A percentile compares a stretch with the other conserved stretches of the same genome.
These are phyloP conservation scores for Grosmannia clavigera DNA, from an alignment of 2,329 filamentous ascomycete species.

Conservation along the genomic window DNA sequence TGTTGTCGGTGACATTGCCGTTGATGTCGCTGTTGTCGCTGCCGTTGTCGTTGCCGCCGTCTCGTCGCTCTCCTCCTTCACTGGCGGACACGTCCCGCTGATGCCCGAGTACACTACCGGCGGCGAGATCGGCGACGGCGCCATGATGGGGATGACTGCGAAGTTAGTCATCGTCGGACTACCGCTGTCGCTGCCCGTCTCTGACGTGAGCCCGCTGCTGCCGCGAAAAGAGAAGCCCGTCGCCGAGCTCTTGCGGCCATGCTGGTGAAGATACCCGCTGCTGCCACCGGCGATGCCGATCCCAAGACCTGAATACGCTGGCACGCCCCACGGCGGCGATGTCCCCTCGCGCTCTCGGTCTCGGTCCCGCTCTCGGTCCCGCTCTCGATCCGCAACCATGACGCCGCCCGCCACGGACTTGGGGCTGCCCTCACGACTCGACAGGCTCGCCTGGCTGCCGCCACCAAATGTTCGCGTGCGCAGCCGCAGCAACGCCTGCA, in stretches of 20 bases:
- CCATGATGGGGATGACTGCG: slow-evolving; percentile 1
- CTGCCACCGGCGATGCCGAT: slow-evolving; percentile 5
- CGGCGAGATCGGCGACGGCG: slow-evolving; percentile 15
- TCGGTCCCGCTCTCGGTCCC: not conserved
- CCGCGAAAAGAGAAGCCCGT: slow-evolving; percentile 30
- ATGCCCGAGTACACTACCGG: not conserved
- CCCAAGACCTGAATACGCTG: slow-evolving; percentile 8
- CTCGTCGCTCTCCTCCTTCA: slow-evolving; percentile 26
- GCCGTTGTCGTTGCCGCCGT: not conserved
- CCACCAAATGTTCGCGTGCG: slow-evolving; percentile 63
- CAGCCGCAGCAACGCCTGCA: slow-evolving; percentile 60
- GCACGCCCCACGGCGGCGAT: slow-evolving; percentile 28
- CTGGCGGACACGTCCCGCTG: slow-evolving; percentile 18
- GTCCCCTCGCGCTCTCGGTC: slow-evolving; percentile 26
- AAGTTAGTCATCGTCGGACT: slow-evolving; percentile 37
- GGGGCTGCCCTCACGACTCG: slow-evolving; percentile 38
- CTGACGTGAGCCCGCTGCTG: slow-evolving; percentile 27
- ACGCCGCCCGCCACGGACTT: slow-evolving; percentile 25
- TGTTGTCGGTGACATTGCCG: not conserved
- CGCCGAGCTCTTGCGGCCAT: slow-evolving; percentile 35
- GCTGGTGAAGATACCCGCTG: slow-evolving; percentile 10
- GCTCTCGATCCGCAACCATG: not conserved
- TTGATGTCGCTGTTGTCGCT: not conserved
- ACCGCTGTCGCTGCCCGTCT: slow-evolving; percentile 30
- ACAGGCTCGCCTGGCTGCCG: slow-evolving; percentile 61